Base-by-base conservation (phyloP, 1,284 basidiomycete genomes). In the Cryptococcus maquisensis region DNA sequence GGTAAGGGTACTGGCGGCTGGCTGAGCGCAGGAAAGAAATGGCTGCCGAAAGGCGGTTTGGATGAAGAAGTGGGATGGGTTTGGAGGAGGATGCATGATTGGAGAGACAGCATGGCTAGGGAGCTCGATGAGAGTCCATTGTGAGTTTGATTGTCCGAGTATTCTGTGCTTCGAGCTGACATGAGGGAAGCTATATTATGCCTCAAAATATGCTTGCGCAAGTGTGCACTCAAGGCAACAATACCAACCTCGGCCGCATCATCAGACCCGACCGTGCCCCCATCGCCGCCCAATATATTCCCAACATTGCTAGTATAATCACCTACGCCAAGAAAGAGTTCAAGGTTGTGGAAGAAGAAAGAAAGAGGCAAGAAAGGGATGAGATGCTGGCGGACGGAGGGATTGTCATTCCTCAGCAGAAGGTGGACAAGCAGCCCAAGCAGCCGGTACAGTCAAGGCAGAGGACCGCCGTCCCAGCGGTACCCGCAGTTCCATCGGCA, bases 41-140 rank as follows among this genome's bases (percentile, higher is more conserved):
- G 86, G 83, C 87, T 90, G 66, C 61, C 59, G 13, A 89, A 87
- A 66, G 51, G 64, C 26, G 51, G 55, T 15, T 52, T 80, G 79
- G 63, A 80, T 76, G 60, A 66, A 37, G 73, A 82, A 61, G 81
- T 83, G 56, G 75, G 78, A 43, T 81, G 80, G 41, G 83, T 92
- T n/a, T 90, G 89, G 72, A 82, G 80, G 54, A 79, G 80, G 0
- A 78, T 96, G 18, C 91, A 96, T 74, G 79, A 76, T 28, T 98
- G 95, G 95, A 81, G 95, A 60, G 94, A 98, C 69, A 67, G 71
- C 3, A 76, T 87, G 1, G 90, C 92, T 0, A 80, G 92, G 49
- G 83, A 86, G 55, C 86, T 92, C 61, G 95, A 98, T 71, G 95
- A 98, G 74, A 88, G 88, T 68, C 83, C 83, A 4, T 79, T 86